These are phyloP conservation scores for Aureobasidium leucospermi DNA, from an alignment of 2,329 filamentous ascomycete genomes.

Conservation along the genomic window DNA sequence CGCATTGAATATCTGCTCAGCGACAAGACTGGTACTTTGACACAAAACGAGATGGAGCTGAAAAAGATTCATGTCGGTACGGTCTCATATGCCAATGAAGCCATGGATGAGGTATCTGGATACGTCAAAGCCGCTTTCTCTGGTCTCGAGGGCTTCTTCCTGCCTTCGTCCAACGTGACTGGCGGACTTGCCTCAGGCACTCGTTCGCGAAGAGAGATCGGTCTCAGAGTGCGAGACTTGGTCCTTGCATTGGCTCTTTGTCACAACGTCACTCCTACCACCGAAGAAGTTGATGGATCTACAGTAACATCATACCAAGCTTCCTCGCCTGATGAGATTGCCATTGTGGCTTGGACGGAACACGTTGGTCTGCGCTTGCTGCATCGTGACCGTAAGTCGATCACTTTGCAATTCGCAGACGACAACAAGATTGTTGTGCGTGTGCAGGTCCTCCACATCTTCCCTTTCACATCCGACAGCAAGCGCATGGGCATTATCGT, in stretches of 20 bases:
- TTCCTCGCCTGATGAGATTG: constrained; percentile 95
- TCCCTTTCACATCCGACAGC: constrained; percentile 95
- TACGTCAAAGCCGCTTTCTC: constrained; percentile 83
- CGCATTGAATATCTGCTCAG: constrained; percentile 93
- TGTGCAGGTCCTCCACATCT: constrained; percentile 85
- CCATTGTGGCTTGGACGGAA: constrained; percentile 94
- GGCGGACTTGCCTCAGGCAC: constrained; percentile 50
- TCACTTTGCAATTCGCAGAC: constrained; percentile 71
- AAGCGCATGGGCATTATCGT: constrained; percentile 98
- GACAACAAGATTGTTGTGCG: constrained; percentile 69
- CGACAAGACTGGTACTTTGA: constrained; percentile 97
- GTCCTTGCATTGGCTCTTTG: constrained; percentile 87
- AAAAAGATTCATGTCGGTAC: constrained; percentile 98
- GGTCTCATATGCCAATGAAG: constrained; percentile 95
- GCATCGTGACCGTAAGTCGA: constrained; percentile 79
- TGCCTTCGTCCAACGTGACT: constrained; percentile 59
- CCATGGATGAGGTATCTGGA: constrained; percentile 90
- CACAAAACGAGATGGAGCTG: constrained; percentile 78
- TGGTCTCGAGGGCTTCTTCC: constrained; percentile 47
- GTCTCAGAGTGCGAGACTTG: constrained; percentile 84
- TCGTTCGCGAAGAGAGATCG: constrained; percentile 85
- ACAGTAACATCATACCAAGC: constrained; percentile 84
- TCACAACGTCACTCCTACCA: constrained; percentile 92
- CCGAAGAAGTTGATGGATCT: constrained; percentile 72
- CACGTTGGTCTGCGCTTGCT: constrained; percentile 78